Percentiles rank a stretch among this genome's conserved stretches.
phyloP scores from a whole-genome alignment of 208 protist genomes.

The Kentomonas sorsogonicus region DNA sequence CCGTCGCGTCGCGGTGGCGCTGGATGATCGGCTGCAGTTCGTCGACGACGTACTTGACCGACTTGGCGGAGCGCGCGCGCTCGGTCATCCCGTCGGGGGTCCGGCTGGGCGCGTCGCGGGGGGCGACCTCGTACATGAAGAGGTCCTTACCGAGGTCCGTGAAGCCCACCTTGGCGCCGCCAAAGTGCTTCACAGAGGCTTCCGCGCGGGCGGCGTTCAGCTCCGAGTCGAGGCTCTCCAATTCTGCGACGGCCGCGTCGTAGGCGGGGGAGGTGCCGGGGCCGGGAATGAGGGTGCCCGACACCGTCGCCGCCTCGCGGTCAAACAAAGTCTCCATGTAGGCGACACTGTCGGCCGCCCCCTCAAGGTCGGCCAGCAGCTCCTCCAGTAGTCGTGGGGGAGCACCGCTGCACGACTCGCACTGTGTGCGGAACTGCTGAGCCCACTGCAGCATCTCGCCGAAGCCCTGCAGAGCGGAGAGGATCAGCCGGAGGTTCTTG shows the following conservation, averaged over 20 bases:
- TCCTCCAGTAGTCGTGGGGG: slow-evolving; percentile 52
- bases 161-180: slow-evolving; percentile 44
- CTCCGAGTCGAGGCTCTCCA: slow-evolving; percentile 40
- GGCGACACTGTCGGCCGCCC: slow-evolving; percentile 26
- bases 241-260: slow-evolving; percentile 35
- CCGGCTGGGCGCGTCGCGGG: slow-evolving; percentile 31
- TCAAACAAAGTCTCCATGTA: slow-evolving; percentile 70
- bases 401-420: slow-evolving; percentile 2
- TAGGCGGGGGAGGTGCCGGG: slow-evolving; percentile 50
- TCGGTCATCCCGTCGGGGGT: slow-evolving; percentile 57
- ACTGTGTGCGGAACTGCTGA: slow-evolving; percentile 20
- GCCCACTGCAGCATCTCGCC: slow-evolving; percentile 61
- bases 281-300: slow-evolving; percentile 57
- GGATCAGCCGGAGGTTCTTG: slow-evolving; percentile 73
- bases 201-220: slow-evolving; percentile 42
- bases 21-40: slow-evolving; percentile 39
- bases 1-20: slow-evolving; percentile 51
- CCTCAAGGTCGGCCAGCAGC: slow-evolving; percentile 35
- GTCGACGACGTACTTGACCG: slow-evolving; percentile 63
- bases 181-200: slow-evolving; percentile 46
- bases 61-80: slow-evolving; percentile 55
- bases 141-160: slow-evolving; percentile 76
- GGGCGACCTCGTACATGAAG: slow-evolving; percentile 74
- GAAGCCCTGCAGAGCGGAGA: slow-evolving; percentile 55
- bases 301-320: slow-evolving; percentile 28